Evolutionary conservation across 495 filamentous ascomycete species (phyloP), one percentile per base, ranked within the genome.

Genomic region (Penicillium silybi): DNA sequence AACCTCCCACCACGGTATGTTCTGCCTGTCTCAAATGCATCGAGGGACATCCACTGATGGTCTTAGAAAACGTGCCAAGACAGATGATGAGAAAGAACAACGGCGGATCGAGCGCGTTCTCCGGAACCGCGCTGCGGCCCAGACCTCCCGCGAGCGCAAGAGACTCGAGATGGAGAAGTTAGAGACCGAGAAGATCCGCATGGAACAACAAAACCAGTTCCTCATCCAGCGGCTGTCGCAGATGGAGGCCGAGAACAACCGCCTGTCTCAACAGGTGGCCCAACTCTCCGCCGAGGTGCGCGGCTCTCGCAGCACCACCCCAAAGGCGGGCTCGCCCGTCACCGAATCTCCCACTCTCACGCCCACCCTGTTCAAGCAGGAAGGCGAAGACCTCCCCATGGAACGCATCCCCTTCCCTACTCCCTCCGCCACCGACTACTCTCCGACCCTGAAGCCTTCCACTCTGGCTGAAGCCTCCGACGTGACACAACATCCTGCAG

Each of bases 401-500:
- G 73, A 75, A 50, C 72, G 71, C 17, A 73, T 79, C 22, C 74
- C 75, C 18, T 74, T 76, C 63, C 71, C 78, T 1, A 77, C 77
- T 40, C 72, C 76, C 18, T 72, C 76, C 46, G 48, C 70, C 26
- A 69, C 70, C 62, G 74, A 75, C 44, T 76, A 75, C 65, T 80
- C 77, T 6, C 74, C 74, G 11, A 77, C 67, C 46, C 63, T 79
- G 11, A 67, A 73, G 59, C 75, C 75, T 57, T 72, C 76, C 62
- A 70, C 70, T 71, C 74, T 75, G 77, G 79, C 79, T 71, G 79
- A 80, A 78, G 85, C 87, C 76, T 77, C 87, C 82, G 89, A 93
- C 79, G 72, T 81, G 93, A 91, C 91, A 97, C 92, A 95, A 96
- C 92, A 95, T 96, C 89, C 93, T 96, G 93, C 93, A 79, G 92